Percentiles rank a stretch among this genome's conserved stretches.
Evolutionary conservation across 2,329 filamentous ascomycete genomes (phyloP).

Genomic region (Ceratocystis albifundus): DNA sequence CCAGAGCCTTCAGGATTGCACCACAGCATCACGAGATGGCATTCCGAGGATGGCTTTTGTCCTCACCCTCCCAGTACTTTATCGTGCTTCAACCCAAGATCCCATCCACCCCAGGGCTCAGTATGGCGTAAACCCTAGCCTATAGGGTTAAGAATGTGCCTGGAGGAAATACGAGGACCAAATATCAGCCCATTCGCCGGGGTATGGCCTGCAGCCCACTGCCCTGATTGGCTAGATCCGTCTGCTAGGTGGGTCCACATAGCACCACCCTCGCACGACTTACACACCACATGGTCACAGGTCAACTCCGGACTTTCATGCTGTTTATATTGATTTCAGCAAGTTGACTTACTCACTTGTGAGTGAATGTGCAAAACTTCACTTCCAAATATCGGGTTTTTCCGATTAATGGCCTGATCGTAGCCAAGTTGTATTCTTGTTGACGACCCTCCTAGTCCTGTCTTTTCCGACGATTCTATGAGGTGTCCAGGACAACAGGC

Average conservation of each 20-base stretch:
- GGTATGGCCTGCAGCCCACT: background rate
- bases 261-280: constrained; percentile 19
- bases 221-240: background rate
- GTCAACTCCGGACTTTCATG: background rate
- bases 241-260: background rate
- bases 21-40: too few relatives aligned
- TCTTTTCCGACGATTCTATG: background rate
- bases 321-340: background rate
- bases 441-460: background rate
- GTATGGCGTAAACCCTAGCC: background rate
- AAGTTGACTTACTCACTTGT: background rate
- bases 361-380: background rate
- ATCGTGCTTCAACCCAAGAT: background rate
- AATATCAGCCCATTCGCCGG: constrained; percentile 14
- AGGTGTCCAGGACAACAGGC: background rate
- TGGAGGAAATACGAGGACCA: background rate
- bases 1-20: too few relatives aligned
- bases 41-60: too few relatives aligned
- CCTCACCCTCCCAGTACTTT: background rate
- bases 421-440: background rate
- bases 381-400: background rate
- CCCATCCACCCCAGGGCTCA: background rate
- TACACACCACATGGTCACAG: constrained; percentile 13
- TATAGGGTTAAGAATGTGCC: background rate
- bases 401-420: constrained; percentile 14